These are phyloP conservation scores for Wickerhamomyces strasburgensis DNA, from an alignment of 805 yeast species.

Conservation along the genomic window DNA sequence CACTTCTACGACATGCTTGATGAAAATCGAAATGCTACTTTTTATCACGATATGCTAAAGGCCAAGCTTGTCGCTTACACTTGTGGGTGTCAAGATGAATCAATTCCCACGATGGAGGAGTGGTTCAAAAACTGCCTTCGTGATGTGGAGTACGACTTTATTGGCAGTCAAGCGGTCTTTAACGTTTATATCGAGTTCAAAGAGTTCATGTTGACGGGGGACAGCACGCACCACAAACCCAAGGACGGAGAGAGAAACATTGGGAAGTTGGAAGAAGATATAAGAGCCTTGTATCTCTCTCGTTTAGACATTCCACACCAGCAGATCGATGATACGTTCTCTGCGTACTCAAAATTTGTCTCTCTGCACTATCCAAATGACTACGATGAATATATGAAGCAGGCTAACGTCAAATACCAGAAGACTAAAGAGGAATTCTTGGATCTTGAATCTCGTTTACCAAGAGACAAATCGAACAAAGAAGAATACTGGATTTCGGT, in stretches of 20 bases:
- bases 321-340: constrained; percentile 35
- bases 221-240: too few relatives aligned
- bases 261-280: neutral
- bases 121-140: too few relatives aligned
- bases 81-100: too few relatives aligned
- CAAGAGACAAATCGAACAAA: constrained; percentile 3
- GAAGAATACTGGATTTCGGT: constrained; percentile 8
- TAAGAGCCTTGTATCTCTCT: constrained; percentile 12
- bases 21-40: neutral
- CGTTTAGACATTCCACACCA: constrained; percentile 39
- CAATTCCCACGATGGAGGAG: too few relatives aligned
- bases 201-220: too few relatives aligned
- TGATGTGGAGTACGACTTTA: constrained; percentile 3
- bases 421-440: constrained; percentile 27
- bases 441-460: constrained; percentile 34
- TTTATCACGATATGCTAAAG: neutral
- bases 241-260: too few relatives aligned
- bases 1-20: neutral
- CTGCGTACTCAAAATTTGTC: constrained; percentile 36
- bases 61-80: too few relatives aligned
- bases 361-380: constrained; percentile 25
- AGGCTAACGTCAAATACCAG: constrained; percentile 30
- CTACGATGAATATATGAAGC: constrained; percentile 34
- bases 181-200: neutral
- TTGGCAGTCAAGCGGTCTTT: constrained; percentile 3